These are phyloP conservation scores for Warburgia ugandensis DNA, from an alignment of 164 flowering plant genomes.

Conservation along the genomic window DNA sequence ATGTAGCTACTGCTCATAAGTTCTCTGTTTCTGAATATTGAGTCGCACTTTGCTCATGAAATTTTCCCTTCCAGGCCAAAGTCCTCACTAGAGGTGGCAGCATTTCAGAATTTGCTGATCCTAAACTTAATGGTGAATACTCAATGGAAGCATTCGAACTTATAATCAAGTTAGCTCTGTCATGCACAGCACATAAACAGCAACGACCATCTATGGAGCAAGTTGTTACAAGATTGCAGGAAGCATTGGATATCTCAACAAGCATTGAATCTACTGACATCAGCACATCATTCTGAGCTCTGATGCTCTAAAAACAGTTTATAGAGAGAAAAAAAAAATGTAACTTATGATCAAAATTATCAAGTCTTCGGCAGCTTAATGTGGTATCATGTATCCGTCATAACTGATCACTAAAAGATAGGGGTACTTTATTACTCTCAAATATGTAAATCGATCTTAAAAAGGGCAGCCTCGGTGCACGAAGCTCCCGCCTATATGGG, in stretches of 20 bases:
- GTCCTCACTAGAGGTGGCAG: conserved; percentile 28
- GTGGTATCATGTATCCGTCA: no score
- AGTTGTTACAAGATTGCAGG: conserved; percentile 40
- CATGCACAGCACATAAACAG: conserved; percentile 43
- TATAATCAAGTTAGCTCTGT: conserved; percentile 39
- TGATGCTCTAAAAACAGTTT: no score
- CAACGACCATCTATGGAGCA: conserved; percentile 58
- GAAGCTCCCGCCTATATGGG: no score
- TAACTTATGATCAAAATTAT: no score
- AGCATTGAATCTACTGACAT: conserved; percentile 4
- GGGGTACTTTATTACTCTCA: no score
- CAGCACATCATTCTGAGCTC: no score
- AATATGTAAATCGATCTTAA: no score
- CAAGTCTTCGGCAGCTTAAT: no score
- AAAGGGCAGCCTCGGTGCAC: no score
- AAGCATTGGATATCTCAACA: conserved; percentile 38
- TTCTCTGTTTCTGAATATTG: not conserved
- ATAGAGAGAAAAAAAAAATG: no score
- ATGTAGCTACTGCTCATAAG: not conserved
- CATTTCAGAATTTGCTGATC: conserved; percentile 56
- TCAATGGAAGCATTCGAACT: conserved; percentile 50
- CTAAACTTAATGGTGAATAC: conserved; percentile 48
- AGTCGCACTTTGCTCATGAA: not conserved
- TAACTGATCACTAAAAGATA: not conserved
- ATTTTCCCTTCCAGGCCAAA: not conserved